Evolutionary conservation across 1,284 basidiomycete species (phyloP).

Genomic region (Marasmius tenuissimus): DNA sequence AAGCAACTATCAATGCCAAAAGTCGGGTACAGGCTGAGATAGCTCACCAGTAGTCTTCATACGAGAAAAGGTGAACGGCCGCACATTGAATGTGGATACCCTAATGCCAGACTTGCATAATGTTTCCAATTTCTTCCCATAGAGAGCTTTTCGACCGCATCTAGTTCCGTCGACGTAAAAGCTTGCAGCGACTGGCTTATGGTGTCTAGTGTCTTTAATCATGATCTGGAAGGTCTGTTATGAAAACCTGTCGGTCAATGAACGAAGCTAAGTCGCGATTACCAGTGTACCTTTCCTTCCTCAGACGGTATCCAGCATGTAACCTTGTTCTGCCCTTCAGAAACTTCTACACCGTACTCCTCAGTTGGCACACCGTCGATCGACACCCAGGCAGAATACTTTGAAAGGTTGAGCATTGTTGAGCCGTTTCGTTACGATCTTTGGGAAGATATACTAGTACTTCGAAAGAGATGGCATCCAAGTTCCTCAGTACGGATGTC

Average conservation of each 20-base stretch:
- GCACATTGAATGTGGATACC: background rate
- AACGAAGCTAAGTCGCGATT: background rate
- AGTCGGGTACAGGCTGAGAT: background rate
- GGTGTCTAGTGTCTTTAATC: background rate
- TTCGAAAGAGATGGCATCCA: background rate
- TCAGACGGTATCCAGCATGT: constrained; percentile 11
- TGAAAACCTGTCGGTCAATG: background rate
- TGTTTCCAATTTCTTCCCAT: background rate
- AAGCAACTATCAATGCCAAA: background rate
- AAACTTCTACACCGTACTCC: background rate
- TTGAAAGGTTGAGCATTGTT: constrained; percentile 1
- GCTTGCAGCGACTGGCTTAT: background rate
- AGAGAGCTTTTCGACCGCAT: background rate
- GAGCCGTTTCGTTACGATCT: background rate
- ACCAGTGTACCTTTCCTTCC: constrained; percentile 2
- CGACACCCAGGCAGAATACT: constrained; percentile 6
- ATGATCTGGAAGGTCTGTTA: background rate
- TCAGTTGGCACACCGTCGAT: background rate
- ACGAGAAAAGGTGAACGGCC: constrained; percentile 2
- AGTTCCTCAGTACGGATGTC: background rate
- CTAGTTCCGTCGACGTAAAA: background rate
- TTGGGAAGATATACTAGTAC: background rate
- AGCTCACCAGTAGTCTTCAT: background rate
- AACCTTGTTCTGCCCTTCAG: background rate
- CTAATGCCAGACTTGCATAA: background rate